These are phyloP conservation scores for Skeletonema menzelii DNA, from an alignment of 108 stramenopile species.

Conservation along the genomic window DNA sequence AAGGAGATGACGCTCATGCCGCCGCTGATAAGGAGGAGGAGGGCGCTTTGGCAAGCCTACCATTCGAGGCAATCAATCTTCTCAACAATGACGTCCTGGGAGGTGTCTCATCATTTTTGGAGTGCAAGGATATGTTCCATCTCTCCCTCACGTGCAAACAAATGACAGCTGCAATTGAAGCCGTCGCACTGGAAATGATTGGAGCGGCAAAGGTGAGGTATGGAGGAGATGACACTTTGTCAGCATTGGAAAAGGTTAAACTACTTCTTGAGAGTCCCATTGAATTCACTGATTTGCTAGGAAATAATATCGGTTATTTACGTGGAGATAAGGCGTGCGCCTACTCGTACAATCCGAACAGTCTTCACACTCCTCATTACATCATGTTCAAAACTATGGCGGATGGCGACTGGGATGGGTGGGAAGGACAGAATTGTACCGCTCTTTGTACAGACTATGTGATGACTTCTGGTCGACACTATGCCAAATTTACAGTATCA, in stretches of 20 bases:
- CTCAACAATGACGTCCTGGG: background rate
- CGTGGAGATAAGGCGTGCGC: background rate
- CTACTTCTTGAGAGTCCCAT: background rate
- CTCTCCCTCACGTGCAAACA: background rate
- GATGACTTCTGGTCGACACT: slow-evolving; percentile 3
- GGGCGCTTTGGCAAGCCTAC: too few relatives aligned
- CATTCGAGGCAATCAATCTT: background rate
- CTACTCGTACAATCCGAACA: background rate
- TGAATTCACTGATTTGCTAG: background rate
- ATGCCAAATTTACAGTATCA: background rate
- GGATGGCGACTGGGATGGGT: background rate
- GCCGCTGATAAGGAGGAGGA: too few relatives aligned
- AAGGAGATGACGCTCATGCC: too few relatives aligned
- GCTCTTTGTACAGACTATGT: background rate
- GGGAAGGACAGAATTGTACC: background rate
- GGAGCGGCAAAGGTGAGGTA: background rate
- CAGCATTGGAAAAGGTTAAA: background rate
- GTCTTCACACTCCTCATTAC: background rate
- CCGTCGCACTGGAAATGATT: background rate
- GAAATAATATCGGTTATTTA: background rate
- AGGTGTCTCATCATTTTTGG: background rate
- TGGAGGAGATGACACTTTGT: background rate
- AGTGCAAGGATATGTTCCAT: background rate
- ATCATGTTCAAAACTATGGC: background rate
- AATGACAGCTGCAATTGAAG: background rate